These are phyloP conservation scores for Picea sitchensis DNA, from an alignment of 75 land plant genomes.

Conservation along the genomic window DNA sequence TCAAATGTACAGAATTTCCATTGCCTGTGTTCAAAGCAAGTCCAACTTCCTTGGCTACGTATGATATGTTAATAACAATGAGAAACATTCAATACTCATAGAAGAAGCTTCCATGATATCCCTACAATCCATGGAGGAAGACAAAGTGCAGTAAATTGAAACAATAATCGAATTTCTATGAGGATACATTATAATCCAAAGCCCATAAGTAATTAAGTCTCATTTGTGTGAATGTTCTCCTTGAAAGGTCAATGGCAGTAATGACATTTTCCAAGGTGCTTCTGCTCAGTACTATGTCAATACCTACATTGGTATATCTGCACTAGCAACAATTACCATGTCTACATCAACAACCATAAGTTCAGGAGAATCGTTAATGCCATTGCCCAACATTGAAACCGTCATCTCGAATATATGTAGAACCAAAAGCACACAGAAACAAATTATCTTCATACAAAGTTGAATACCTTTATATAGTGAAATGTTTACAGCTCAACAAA, in stretches of 20 bases:
- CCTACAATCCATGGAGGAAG: slow-evolving; percentile 95
- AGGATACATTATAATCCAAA: slow-evolving; percentile 88
- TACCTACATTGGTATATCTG: slow-evolving; percentile 94
- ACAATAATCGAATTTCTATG: slow-evolving; percentile 89
- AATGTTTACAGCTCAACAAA: background rate
- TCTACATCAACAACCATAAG: slow-evolving; percentile 92
- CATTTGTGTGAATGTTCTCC: slow-evolving; percentile 73
- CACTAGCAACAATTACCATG: slow-evolving; percentile 97
- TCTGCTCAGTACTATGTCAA: slow-evolving; percentile 88
- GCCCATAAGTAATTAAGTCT: slow-evolving; percentile 92
- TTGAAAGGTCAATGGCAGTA: slow-evolving; percentile 90
- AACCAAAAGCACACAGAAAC: background rate
- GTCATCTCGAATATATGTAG: slow-evolving; percentile 62
- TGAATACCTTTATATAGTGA: background rate
- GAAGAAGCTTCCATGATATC: slow-evolving; percentile 99
- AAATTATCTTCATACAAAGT: background rate
- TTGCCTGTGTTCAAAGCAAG: background rate
- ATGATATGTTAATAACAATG: slow-evolving; percentile 73
- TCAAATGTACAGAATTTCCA: background rate
- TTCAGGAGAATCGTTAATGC: slow-evolving; percentile 95
- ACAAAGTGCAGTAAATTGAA: slow-evolving; percentile 66
- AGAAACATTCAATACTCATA: slow-evolving; percentile 84
- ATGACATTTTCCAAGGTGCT: slow-evolving; percentile 94
- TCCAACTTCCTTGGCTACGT: slow-evolving; percentile 57
- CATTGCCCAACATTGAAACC: slow-evolving; percentile 98